Base-by-base conservation (phyloP, 352 stramenopile genomes). In the Globisporangium abappressorium region DNA sequence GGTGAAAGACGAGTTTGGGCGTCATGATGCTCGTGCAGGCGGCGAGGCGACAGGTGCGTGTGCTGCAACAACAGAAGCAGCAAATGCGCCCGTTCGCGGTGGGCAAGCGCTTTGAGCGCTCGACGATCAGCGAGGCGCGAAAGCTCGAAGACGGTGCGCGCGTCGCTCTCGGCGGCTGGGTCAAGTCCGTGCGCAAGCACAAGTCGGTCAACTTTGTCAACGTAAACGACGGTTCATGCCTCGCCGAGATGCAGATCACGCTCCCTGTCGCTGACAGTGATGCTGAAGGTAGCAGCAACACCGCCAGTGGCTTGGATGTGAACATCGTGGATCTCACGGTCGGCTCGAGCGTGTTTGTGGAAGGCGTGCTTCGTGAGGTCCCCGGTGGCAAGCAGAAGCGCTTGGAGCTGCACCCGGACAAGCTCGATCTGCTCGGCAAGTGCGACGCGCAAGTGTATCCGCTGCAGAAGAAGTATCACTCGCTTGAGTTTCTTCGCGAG, bases 391-490 rank as follows among this genome's bases (percentile, higher is more conserved):
- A 98, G 92, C 72, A 97, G 91, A 90, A 81, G 57, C 78, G 84
- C n/a, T 72, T 98, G 33, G 97, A 99, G 84, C 72, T 99, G 34
- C 86, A 96, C 46, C 93, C 91, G 2, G 73, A 79, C 18, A 81
- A 71, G 51, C 78, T 97, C 4, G 64, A 94, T 26, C 77, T 99
- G 41, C 81, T 99, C 18, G 97, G 97, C 38, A 78, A 85, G 56
- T 99, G 95, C 78, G 93, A 98, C 36, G 79, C 80, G 14, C 82
- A 97, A 62, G 83, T 72, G n/a, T 99, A 98, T 66, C 98, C 98
- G 33, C 81, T 99, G 24, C 96, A 98, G 61, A 99, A 99, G 86
- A 99, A 99, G 78, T 93, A 97, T 69, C 97, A 99, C 75, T 97
- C 95, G 30, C 81, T 99, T 22, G 97, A 99, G 82, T 99, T 99